A percentile compares a stretch with the other conserved stretches of the same genome.
These are phyloP conservation scores for Colletotrichum karsti DNA, from an alignment of 2,329 filamentous ascomycete genomes.

Conservation along the genomic window DNA sequence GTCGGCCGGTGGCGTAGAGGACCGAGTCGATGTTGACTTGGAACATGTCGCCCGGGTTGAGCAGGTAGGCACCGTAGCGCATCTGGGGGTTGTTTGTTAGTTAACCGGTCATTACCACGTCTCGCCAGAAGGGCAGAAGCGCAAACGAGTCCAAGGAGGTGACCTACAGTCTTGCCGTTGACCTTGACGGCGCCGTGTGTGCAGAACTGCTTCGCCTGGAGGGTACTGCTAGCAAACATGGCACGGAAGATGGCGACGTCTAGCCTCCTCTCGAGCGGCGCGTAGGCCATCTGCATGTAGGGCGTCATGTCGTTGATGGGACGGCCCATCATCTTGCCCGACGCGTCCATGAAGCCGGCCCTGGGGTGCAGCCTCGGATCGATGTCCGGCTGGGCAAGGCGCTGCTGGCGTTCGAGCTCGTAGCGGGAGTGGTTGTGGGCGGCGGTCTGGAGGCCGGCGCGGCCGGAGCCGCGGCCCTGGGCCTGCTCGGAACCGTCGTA, in stretches of 20 bases:
- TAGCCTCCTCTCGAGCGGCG: constrained; percentile 87
- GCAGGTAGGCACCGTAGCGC: constrained; percentile 87
- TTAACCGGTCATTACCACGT: neutral
- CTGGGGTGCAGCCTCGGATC: neutral
- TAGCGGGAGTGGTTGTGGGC: constrained; percentile 34
- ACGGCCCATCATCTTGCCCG: constrained; percentile 37
- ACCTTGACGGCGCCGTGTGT: constrained; percentile 93
- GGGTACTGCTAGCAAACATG: constrained; percentile 90
- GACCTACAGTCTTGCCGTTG: constrained; percentile 88
- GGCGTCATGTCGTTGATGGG: constrained; percentile 68
- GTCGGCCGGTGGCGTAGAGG: constrained; percentile 83
- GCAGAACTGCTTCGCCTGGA: constrained; percentile 94
- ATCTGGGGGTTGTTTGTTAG: no score
- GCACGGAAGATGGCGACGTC: constrained; percentile 96
- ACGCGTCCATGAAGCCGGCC: neutral
- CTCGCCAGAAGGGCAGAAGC: no score
- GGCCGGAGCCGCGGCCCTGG: constrained; percentile 82
- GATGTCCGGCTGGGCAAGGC: neutral
- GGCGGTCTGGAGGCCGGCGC: constrained; percentile 36
- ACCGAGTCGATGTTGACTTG: constrained; percentile 92
- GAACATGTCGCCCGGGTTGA: constrained; percentile 99
- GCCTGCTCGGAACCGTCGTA: constrained; percentile 87
- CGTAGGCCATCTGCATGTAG: constrained; percentile 96
- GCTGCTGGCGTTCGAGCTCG: neutral
- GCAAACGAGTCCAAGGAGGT: no score